Evolutionary conservation across 2,329 filamentous ascomycete species (phyloP).

Genomic region (Talaromyces sp.): DNA sequence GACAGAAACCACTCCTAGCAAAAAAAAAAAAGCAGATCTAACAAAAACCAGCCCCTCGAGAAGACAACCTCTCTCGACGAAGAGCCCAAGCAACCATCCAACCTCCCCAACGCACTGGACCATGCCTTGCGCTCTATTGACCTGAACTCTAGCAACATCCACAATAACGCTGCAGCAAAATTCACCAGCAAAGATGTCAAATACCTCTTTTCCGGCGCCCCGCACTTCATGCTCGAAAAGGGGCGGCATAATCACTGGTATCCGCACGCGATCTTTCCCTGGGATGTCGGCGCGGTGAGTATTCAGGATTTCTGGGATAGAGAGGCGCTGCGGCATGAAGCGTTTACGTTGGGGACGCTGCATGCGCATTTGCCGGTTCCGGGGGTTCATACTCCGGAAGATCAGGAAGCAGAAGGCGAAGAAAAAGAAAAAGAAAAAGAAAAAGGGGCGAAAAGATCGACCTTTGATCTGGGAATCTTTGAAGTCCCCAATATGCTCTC

Average conservation of each 20-base stretch:
- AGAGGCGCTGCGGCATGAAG: constrained; percentile 34
- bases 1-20: neutral
- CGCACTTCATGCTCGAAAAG: constrained; percentile 41
- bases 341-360: constrained; percentile 38
- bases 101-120: constrained; percentile 23
- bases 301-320: constrained; percentile 39
- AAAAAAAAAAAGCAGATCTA: neutral
- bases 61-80: constrained; percentile 14
- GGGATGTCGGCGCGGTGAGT: constrained; percentile 33
- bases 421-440: constrained; percentile 6
- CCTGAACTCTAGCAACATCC: neutral
- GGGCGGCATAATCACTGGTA: constrained; percentile 35
- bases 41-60: constrained; percentile 1
- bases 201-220: constrained; percentile 38
- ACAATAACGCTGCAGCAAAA: neutral
- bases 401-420: constrained; percentile 17
- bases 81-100: constrained; percentile 22
- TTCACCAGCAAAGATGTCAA: constrained; percentile 35
- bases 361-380: constrained; percentile 42
- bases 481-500: constrained; percentile 48
- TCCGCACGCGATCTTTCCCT: constrained; percentile 41
- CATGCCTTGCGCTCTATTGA: constrained; percentile 14
- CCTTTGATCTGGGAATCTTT: constrained; percentile 41
- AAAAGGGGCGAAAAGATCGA: constrained; percentile 28
- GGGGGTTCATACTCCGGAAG: constrained; percentile 19